phyloP scores from a whole-genome alignment of 2,329 filamentous ascomycete genomes.

The Orbilia javanica region DNA sequence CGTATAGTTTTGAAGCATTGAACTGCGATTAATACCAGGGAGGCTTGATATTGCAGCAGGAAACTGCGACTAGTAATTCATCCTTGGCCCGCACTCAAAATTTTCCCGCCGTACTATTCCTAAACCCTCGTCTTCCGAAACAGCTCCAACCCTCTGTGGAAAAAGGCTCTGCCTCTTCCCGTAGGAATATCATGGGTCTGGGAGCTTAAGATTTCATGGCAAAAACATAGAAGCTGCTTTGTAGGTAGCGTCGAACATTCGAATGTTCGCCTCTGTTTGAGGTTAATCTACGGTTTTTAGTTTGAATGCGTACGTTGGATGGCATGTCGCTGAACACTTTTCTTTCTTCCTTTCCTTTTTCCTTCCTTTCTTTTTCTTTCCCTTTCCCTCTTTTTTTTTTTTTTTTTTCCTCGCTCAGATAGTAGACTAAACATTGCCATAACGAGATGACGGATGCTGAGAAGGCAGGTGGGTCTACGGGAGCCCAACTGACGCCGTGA shows the following conservation, averaged over 20 bases:
- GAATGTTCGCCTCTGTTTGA: not conserved
- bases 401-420: not conserved
- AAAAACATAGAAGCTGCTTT: not conserved
- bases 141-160: conserved; percentile 34
- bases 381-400: not conserved
- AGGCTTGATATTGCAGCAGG: conserved; percentile 35
- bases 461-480: conserved; percentile 38
- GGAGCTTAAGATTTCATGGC: conserved; percentile 11
- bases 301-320: not conserved
- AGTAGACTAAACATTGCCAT: conserved; percentile 2
- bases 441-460: conserved; percentile 7
- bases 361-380: not conserved
- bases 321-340: too few relatives aligned
- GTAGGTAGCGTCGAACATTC: not conserved
- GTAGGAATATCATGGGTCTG: conserved; percentile 27
- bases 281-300: too few relatives aligned
- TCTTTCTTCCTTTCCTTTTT: not conserved
- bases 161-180: conserved; percentile 37
- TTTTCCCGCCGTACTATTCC: conserved; percentile 20
- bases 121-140: conserved; percentile 54
- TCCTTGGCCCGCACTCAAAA: conserved; percentile 32
- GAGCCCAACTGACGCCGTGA: conserved; percentile 36
- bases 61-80: conserved; percentile 19
- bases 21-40: conserved; percentile 26
- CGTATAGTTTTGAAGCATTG: conserved; percentile 4